phyloP scores from a whole-genome alignment of 108 stramenopile genomes.

The Nitzschia palea region DNA sequence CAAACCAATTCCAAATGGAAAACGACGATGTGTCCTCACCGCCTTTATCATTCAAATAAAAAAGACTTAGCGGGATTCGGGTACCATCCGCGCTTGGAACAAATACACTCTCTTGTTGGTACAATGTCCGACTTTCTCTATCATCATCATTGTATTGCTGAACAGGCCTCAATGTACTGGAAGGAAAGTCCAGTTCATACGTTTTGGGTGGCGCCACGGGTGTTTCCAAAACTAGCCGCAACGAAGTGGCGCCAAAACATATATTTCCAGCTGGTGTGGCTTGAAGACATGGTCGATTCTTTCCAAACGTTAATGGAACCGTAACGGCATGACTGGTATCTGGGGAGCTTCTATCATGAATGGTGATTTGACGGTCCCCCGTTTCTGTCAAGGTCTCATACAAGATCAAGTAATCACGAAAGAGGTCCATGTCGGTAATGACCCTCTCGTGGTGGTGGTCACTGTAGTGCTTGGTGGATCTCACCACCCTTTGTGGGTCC shows the following conservation, averaged over 20 bases:
- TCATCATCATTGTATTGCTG: not conserved
- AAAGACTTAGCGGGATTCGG: slow-evolving; percentile 36
- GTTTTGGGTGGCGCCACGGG: slow-evolving; percentile 17
- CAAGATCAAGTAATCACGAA: slow-evolving; percentile 32
- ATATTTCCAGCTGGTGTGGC: slow-evolving; percentile 44
- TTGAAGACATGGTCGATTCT: slow-evolving; percentile 4
- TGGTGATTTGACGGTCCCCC: slow-evolving; percentile 29
- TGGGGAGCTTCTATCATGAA: slow-evolving; percentile 2
- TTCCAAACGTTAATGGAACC: not conserved
- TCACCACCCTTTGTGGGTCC: not conserved
- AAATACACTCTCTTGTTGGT: slow-evolving; percentile 19
- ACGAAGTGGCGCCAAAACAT: slow-evolving; percentile 18
- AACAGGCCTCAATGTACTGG: not conserved
- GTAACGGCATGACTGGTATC: slow-evolving; percentile 8
- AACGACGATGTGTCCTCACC: not conserved
- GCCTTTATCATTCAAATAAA: slow-evolving; percentile 15
- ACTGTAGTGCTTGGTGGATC: not conserved
- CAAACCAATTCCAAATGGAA: slow-evolving; percentile 12
- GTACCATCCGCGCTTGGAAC: slow-evolving; percentile 43
- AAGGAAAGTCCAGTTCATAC: slow-evolving; percentile 33
- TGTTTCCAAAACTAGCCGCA: slow-evolving; percentile 32
- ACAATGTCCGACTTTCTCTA: not conserved
- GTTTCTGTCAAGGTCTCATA: slow-evolving; percentile 32
- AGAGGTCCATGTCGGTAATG: slow-evolving; percentile 51
- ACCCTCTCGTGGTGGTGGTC: slow-evolving; percentile 5